Evolutionary conservation across 2,329 filamentous ascomycete species (phyloP).

Genomic region (Alternaria consortialis): DNA sequence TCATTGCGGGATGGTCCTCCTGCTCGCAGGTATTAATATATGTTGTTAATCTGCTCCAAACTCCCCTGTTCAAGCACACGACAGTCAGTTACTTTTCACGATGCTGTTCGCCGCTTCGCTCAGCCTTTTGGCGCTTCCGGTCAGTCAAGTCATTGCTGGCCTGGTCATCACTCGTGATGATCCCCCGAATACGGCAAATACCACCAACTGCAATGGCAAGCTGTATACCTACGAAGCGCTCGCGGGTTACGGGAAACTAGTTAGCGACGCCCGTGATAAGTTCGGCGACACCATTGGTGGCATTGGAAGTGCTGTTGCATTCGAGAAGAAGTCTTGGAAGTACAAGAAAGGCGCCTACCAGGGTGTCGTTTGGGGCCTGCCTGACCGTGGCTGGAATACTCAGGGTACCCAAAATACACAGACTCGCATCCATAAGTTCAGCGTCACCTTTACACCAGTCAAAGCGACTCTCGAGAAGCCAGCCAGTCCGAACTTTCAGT

Average conservation of each 20-base stretch:
- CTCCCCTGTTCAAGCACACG: constrained; percentile 23
- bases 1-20: constrained; percentile 14
- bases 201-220: constrained; percentile 66
- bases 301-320: constrained; percentile 71
- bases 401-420: constrained; percentile 73
- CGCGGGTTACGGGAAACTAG: constrained; percentile 71
- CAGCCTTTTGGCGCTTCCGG: constrained; percentile 28
- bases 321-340: constrained; percentile 68
- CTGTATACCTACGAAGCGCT: constrained; percentile 72
- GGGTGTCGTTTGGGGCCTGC: constrained; percentile 69
- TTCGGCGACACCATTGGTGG: constrained; percentile 75
- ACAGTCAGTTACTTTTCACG: constrained; percentile 12
- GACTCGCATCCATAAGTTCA: constrained; percentile 73
- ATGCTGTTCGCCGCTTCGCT: constrained; percentile 33
- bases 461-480: constrained; percentile 63
- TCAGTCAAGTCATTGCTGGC: constrained; percentile 27
- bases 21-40: constrained; percentile 23
- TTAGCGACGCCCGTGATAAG: constrained; percentile 68
- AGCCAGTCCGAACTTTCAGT: constrained; percentile 66
- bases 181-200: constrained; percentile 25
- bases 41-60: not conserved
- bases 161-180: constrained; percentile 17
- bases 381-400: constrained; percentile 78
- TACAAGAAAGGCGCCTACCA: constrained; percentile 60
- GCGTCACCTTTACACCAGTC: constrained; percentile 65